Evolutionary conservation across 2,329 filamentous ascomycete species (phyloP), one percentile per base, ranked within the genome.

Genomic region (Chalaropsis thielavioides): DNA sequence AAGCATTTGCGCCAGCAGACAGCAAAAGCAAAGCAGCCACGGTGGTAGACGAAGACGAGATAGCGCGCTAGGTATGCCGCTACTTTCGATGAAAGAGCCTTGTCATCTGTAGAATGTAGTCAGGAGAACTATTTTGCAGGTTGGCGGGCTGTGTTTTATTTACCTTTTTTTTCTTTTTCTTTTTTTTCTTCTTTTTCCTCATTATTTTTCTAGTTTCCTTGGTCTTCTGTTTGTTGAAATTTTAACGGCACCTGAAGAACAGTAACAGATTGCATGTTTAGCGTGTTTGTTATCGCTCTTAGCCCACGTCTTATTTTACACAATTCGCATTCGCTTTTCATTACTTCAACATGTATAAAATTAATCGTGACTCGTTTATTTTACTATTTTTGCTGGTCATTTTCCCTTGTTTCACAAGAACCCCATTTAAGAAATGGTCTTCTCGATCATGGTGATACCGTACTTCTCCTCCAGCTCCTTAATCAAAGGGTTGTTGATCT

Each of bases 381-480:
- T 58, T 63, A 59, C n/a, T 60, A 43, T 43, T 35, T 49, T 58
- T 19, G 19, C n/a, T 49, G 6, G 13, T 35, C 41, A 24, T 61
- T 8, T 40, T 10, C 35, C 5, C 13, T 41, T 40, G 7, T 61
- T 61, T 22, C 38, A 41, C 13, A 49, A 27, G 19, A 49, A 15
- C 27, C 44, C 17, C 69, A 61, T 68, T 71, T 73, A 76, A 65
- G 75, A 73, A 66, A 80, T 72, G 35, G 75, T 84, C 82, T 89
- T 88, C 80, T 90, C 87, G 69, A 81, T 82, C 77, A 88, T 81
- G 74, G 81, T 81, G 71, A 90, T 89, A 51, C 84, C 86, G 70
- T 90, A 89, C 72, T 90, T 83, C 74, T 88, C 84, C 80, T 87
- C 85, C 67, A 95, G 80, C 73, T 89, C 87, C 77, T 87, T 83